phyloP scores from a whole-genome alignment of 208 protist species.

The Leptomonas pyrrhocoris region DNA sequence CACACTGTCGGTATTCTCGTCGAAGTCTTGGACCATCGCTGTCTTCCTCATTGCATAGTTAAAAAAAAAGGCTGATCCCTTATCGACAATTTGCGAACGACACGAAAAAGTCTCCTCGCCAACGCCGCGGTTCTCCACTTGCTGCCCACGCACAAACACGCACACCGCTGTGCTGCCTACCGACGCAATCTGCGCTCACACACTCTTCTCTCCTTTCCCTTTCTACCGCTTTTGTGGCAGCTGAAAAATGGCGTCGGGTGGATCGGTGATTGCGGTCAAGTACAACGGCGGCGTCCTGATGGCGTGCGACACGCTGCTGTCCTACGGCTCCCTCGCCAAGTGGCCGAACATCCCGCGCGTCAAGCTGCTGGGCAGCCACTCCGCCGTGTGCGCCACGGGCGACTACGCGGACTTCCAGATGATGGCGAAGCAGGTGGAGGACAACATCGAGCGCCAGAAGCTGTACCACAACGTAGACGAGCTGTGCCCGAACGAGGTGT shows the following conservation, averaged over 20 bases:
- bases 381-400: slow-evolving; percentile 92
- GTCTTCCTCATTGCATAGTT: no score
- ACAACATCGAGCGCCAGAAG: slow-evolving; percentile 77
- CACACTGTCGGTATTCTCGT: no score
- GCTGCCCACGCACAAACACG: no score
- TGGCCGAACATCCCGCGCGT: slow-evolving; percentile 94
- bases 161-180: no score
- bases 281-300: slow-evolving; percentile 97
- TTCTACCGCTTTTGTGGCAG: not conserved
- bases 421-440: slow-evolving; percentile 76
- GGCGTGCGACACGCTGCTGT: slow-evolving; percentile 95
- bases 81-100: no score
- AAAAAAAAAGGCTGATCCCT: no score
- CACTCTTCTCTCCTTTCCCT: not conserved
- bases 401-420: slow-evolving; percentile 98
- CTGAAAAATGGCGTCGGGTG: slow-evolving; percentile 93
- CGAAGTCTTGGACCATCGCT: no score
- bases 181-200: no score
- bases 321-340: slow-evolving; percentile 97
- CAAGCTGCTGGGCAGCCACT: slow-evolving; percentile 84
- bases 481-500: slow-evolving; percentile 89
- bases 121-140: no score
- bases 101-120: no score
- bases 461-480: slow-evolving; percentile 82
- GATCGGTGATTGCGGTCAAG: slow-evolving; percentile 96